phyloP scores from a whole-genome alignment of 768 basidiomycete genomes.

The Pleurotus tuoliensis region DNA sequence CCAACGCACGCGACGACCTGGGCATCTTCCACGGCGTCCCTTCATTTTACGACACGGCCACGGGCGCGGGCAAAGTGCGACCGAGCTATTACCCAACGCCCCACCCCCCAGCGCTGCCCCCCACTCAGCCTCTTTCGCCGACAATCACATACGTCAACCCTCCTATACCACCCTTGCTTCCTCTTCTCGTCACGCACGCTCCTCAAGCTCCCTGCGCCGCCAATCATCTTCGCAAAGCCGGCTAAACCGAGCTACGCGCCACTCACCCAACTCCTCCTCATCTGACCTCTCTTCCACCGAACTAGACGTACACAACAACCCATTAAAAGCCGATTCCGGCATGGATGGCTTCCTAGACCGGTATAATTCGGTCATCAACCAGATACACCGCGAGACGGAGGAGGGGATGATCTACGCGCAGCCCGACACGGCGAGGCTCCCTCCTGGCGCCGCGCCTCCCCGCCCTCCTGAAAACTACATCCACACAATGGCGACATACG shows the following conservation, averaged over 20 bases:
- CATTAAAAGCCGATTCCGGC: slow-evolving; percentile 27
- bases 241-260: neutral
- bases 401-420: slow-evolving; percentile 37
- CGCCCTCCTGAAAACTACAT: slow-evolving; percentile 12
- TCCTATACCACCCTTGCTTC: slow-evolving; percentile 6
- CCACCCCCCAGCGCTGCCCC: neutral
- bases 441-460: neutral
- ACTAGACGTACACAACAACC: slow-evolving; percentile 3
- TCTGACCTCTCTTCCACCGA: neutral
- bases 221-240: neutral
- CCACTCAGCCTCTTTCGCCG: slow-evolving; percentile 1
- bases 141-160: neutral
- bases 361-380: slow-evolving; percentile 47
- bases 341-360: slow-evolving; percentile 42
- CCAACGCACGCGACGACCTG: neutral
- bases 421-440: slow-evolving; percentile 16
- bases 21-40: neutral
- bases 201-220: slow-evolving; percentile 1
- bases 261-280: neutral
- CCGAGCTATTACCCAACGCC: neutral
- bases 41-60: neutral
- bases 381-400: slow-evolving; percentile 51
- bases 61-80: slow-evolving; percentile 2
- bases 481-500: slow-evolving; percentile 13
- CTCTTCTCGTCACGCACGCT: neutral